These are phyloP conservation scores for Aspergillus awamori DNA, from an alignment of 2,329 filamentous ascomycete genomes.

Conservation along the genomic window DNA sequence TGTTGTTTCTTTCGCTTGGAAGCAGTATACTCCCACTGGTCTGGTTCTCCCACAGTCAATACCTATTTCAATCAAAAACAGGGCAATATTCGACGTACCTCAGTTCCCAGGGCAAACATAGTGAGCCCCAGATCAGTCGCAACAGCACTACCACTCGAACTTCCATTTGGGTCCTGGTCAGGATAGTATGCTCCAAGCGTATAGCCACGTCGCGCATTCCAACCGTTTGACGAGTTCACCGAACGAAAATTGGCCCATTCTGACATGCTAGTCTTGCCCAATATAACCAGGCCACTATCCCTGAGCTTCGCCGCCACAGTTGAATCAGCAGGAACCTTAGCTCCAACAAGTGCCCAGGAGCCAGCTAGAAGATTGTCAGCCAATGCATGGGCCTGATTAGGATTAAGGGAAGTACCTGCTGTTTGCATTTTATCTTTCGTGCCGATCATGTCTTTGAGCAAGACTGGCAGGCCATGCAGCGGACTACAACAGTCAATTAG, in stretches of 20 bases:
- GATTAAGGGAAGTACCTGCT: conserved; percentile 40
- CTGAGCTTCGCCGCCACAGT: conserved; percentile 64
- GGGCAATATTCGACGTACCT: conserved; percentile 36
- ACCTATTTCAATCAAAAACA: too few species aligned
- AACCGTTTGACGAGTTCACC: conserved; percentile 59
- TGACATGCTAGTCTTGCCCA: conserved; percentile 67
- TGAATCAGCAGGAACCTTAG: conserved; percentile 60
- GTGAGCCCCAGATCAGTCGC: conserved; percentile 62
- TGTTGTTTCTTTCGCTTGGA: conserved; percentile 58
- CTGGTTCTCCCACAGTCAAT: conserved; percentile 15
- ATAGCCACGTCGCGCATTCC: conserved; percentile 67
- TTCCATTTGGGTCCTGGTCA: conserved; percentile 64
- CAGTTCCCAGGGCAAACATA: conserved; percentile 62
- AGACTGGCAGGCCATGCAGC: conserved; percentile 66
- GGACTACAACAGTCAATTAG: conserved; percentile 42
- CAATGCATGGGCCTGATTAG: not conserved
- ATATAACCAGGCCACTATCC: conserved; percentile 62
- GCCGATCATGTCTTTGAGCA: conserved; percentile 70
- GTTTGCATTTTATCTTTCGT: conserved; percentile 66
- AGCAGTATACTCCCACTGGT: conserved; percentile 66
- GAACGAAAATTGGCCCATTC: conserved; percentile 68
- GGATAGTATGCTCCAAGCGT: conserved; percentile 63
- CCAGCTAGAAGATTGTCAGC: conserved; percentile 49
- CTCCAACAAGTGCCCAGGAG: conserved; percentile 64
- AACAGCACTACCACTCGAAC: conserved; percentile 65